Base-by-base conservation (phyloP, 1,284 basidiomycete genomes). In the Ceratorhiza oryzae-sativae region DNA sequence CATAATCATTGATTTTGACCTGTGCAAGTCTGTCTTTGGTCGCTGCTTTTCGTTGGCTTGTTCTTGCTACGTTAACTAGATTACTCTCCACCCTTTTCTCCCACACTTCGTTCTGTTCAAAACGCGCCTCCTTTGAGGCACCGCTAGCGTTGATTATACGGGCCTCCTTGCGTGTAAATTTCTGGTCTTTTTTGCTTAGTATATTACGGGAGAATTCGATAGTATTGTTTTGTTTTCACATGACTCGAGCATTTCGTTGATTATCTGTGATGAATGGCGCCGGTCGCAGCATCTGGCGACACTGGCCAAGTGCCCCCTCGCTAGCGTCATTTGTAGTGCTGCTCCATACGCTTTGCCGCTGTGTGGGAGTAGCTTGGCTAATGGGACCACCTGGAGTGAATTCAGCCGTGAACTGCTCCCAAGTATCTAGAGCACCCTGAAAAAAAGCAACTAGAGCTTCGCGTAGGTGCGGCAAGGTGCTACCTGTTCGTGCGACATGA, bases 401-500 rank as follows among this genome's bases (percentile, higher is more conserved):
- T 46, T 72, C 71, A 1, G 39, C 4, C 23, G 60, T 72, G 36
- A 72, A 72, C 23, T 36, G 46, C 25, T 59, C 61, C 71, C 59
- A 63, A 12, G 61, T 45, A 8, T 45, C 27, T 18, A 55, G 27
- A 27, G 61, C 61, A 18, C 61, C 62, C 15, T 56, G 8, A 58
- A 63, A 72, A 42, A 65, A 72, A 23, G 53, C 71, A 15, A 65
- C 25, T 10, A 72, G 30, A 20, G 32, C n/a, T 2, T 41, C 30
- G 10, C 23, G 5, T 10, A 72, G 34, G 27, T 72, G 3, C 34
- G 61, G 71, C 13, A 72, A 61, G 8, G 13, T 42, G 5, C 15
- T 13, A 3, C 9, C 15, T 9, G 45, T 46, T 12, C 23, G 12
- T n/a, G 18, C 30, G 45, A 67, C 25, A n/a, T 9, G 15, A 25